phyloP scores from a whole-genome alignment of 1,139 yeast species.

The Pichiaceae sp. region DNA sequence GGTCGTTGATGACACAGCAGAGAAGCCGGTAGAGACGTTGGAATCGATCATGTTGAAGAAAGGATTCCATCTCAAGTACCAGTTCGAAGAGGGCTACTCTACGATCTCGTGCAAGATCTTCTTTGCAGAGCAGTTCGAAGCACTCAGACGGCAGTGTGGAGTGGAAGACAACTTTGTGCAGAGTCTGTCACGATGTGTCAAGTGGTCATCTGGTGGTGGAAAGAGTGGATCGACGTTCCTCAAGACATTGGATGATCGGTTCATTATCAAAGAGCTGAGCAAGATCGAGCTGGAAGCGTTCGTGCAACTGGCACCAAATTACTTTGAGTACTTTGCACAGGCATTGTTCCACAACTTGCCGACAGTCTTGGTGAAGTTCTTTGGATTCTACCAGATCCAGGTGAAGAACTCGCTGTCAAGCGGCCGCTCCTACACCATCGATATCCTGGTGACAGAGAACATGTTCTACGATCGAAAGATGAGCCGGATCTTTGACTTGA shows the following conservation, averaged over 20 bases:
- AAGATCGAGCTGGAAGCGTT: slow-evolving; percentile 89
- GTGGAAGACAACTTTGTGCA: slow-evolving; percentile 72
- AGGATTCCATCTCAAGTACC: slow-evolving; percentile 87
- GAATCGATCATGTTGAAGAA: slow-evolving; percentile 72
- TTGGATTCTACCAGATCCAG: slow-evolving; percentile 92
- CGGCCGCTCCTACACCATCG: slow-evolving; percentile 67
- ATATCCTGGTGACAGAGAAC: slow-evolving; percentile 93
- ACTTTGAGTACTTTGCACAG: slow-evolving; percentile 93
- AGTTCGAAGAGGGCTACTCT: slow-evolving; percentile 79
- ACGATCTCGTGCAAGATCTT: slow-evolving; percentile 86
- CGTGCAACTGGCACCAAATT: slow-evolving; percentile 91
- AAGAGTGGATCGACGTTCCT: slow-evolving; percentile 92
- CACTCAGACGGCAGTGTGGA: slow-evolving; percentile 78
- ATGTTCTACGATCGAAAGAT: slow-evolving; percentile 79
- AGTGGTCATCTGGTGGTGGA: slow-evolving; percentile 96
- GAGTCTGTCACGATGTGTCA: slow-evolving; percentile 84
- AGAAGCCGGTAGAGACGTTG: slow-evolving; percentile 20
- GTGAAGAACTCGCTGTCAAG: slow-evolving; percentile 73
- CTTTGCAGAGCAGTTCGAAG: slow-evolving; percentile 95
- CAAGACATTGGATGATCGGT: slow-evolving; percentile 84
- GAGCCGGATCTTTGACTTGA: slow-evolving; percentile 84
- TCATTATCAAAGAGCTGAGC: slow-evolving; percentile 83
- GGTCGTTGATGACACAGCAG: background rate
- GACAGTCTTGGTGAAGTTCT: slow-evolving; percentile 86
- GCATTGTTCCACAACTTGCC: slow-evolving; percentile 92